Conservation (phyloP, 192 early-diverging fungal genomes). For the Mortierella hygrophila region DNA sequence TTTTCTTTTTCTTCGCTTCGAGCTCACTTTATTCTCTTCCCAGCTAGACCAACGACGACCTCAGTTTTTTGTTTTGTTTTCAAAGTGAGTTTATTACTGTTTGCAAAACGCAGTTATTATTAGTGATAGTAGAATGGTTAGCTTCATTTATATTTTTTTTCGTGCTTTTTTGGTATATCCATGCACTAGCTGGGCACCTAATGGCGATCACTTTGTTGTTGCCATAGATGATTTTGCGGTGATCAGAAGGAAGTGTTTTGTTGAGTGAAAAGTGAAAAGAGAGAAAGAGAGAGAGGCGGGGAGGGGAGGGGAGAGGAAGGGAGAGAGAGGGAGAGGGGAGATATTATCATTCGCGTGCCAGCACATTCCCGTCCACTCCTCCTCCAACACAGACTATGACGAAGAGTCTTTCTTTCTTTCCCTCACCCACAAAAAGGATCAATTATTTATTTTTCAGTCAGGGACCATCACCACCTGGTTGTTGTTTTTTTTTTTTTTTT, state of each 20-base stretch:
- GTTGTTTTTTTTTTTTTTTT: not conserved
- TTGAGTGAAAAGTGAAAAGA: not conserved
- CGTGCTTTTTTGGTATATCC: not conserved
- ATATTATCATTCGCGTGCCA: too few species aligned
- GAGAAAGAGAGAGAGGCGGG: too few species aligned
- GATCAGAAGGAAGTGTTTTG: not conserved
- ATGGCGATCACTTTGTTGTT: not conserved
- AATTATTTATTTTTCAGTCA: not conserved
- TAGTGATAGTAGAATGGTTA: not conserved
- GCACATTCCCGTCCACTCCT: too few species aligned
- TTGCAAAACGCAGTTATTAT: not conserved
- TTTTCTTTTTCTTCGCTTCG: not conserved
- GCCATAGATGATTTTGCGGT: not conserved
- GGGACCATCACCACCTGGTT: not conserved
- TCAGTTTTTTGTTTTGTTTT: not conserved
- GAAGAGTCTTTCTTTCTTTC: not conserved
- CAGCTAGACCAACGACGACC: not conserved
- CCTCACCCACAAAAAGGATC: not conserved
- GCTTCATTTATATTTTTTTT: not conserved
- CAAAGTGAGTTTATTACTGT: slow-evolving; percentile 2
- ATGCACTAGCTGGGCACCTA: not conserved
- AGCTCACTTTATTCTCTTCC: slow-evolving; percentile 1
- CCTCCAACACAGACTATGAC: not conserved
- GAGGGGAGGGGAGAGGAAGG: too few species aligned
- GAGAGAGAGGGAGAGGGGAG: too few species aligned